phyloP scores from a whole-genome alignment of 495 filamentous ascomycete genomes.

The Podospora tetraspora region DNA sequence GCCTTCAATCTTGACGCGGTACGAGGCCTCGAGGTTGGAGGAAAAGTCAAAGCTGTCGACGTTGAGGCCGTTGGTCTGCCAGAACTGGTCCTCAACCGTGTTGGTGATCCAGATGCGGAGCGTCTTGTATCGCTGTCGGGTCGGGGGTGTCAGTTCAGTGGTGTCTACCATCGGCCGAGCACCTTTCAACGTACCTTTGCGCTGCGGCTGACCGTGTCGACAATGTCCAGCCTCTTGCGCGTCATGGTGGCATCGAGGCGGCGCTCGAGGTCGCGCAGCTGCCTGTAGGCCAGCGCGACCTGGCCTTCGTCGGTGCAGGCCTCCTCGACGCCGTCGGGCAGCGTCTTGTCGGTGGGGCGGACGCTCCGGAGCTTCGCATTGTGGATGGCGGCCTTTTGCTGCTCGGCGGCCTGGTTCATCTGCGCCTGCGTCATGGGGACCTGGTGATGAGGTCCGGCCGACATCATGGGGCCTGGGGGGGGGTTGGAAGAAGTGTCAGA shows the following conservation, averaged over 20 bases:
- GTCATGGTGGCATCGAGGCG: conserved; percentile 91
- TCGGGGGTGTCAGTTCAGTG: too few relatives aligned
- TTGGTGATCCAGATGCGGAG: conserved; percentile 95
- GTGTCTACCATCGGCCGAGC: too few relatives aligned
- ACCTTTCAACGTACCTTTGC: conserved; percentile 60
- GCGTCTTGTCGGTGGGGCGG: conserved; percentile 89
- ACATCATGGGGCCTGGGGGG: conserved; percentile 31
- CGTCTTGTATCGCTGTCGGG: conserved; percentile 62
- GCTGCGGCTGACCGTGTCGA: conserved; percentile 74
- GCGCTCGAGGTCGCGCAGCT: conserved; percentile 80
- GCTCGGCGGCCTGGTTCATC: conserved; percentile 52
- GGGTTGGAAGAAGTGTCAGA: neutral
- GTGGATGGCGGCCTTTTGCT: conserved; percentile 53
- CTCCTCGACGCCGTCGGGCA: conserved; percentile 84
- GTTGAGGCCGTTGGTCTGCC: conserved; percentile 67
- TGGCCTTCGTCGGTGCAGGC: conserved; percentile 62
- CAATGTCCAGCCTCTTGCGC: conserved; percentile 84
- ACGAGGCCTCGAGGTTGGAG: conserved; percentile 62
- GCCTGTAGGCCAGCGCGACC: conserved; percentile 73
- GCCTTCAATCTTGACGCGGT: conserved; percentile 89
- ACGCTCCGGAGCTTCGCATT: conserved; percentile 68
- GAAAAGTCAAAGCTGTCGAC: conserved; percentile 70
- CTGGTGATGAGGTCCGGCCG: conserved; percentile 26
- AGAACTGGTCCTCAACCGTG: conserved; percentile 87
- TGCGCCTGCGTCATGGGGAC: conserved; percentile 56